phyloP scores from a whole-genome alignment of 2,329 filamentous ascomycete species.

The Aspergillus niger region DNA sequence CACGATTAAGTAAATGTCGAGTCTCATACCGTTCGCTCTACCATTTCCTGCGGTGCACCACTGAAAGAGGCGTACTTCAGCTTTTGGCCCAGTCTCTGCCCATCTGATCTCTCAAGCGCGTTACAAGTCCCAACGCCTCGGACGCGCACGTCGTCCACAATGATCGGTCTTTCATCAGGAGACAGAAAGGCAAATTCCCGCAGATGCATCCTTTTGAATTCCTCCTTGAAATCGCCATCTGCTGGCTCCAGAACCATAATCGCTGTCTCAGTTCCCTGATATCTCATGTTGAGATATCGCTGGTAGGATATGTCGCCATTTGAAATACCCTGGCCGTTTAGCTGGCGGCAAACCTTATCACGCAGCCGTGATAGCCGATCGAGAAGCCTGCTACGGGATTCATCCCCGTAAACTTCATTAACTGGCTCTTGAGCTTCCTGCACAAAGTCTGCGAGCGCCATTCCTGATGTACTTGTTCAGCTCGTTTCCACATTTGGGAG shows the following conservation, averaged over 20 bases:
- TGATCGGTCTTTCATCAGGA: conserved; percentile 31
- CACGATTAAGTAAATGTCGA: too few species aligned
- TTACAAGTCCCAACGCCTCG: conserved; percentile 31
- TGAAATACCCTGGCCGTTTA: conserved; percentile 43
- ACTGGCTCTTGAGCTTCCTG: conserved; percentile 41
- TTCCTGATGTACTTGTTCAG: conserved; percentile 29
- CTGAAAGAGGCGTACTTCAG: too few species aligned
- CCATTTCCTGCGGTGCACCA: too few species aligned
- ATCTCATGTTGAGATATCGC: conserved; percentile 46
- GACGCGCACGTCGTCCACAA: conserved; percentile 44
- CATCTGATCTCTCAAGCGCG: conserved; percentile 1
- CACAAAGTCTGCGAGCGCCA: conserved; percentile 46
- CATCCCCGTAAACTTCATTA: conserved; percentile 23
- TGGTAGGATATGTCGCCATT: conserved; percentile 35
- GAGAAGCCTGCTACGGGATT: conserved; percentile 21
- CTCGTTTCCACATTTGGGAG: too few species aligned
- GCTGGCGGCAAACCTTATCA: conserved; percentile 31
- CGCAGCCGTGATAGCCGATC: conserved; percentile 34
- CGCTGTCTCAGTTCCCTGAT: conserved; percentile 49
- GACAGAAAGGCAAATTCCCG: conserved; percentile 47
- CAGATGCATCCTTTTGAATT: conserved; percentile 42
- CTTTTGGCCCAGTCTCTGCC: conserved; percentile 6
- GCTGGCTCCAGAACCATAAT: conserved; percentile 43
- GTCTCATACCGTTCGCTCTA: too few species aligned
- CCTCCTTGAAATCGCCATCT: conserved; percentile 40